Base-by-base conservation (phyloP, 2,329 filamentous ascomycete species). In the Dendrostoma leiphaemia region DNA sequence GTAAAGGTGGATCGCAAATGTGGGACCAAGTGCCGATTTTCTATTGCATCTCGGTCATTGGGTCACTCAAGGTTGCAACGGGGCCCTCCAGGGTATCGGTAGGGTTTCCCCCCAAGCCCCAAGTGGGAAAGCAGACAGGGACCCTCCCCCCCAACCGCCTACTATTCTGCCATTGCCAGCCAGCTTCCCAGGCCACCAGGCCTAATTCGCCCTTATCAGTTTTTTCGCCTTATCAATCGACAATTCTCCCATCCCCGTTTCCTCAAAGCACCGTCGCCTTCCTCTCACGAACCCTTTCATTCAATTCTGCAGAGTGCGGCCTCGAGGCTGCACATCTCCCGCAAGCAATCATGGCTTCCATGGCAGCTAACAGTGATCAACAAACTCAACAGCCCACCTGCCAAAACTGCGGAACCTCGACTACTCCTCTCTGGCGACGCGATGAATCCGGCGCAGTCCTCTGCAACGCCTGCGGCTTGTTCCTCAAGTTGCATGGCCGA, bases 381-480 rank as follows among this genome's bases (percentile, higher is more conserved):
- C 79, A 84, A 77, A 75, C 77, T 53, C 80, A 85, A 76, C 88
- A 97, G 91, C 92, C 93, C 61, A 90, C 92, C 62, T 99, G 94
- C 73, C 90, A 96, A 71, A 99, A 99, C 72, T 99, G 94, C 75
- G 84, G 85, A 61, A 99, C 94, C 41, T 96, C 91, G 38, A 97
- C 92, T 49, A 99, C 94, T 43, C 94, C 94, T 38, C 78, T 99
- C 69, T 99, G 94, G 94, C 90, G 94, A 65, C 88, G 94, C 76
- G 94, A 99, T 80, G 94, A 99, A 77, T 85, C 88, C 65, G 94
- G 94, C 62, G 89, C 91, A 1, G 93, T 99, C 34, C 88, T 99
- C 49, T 99, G 94, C 85, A 99, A 99, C 75, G 94, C 94, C 66
- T 99, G 94, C 74, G 94, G 94, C 57, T 82, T 99, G 54, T 99